A percentile compares a stretch with the other conserved stretches of the same genome.
These are phyloP conservation scores for Cercis canadensis DNA, from an alignment of 306 rosid genomes.

Conservation along the genomic window DNA sequence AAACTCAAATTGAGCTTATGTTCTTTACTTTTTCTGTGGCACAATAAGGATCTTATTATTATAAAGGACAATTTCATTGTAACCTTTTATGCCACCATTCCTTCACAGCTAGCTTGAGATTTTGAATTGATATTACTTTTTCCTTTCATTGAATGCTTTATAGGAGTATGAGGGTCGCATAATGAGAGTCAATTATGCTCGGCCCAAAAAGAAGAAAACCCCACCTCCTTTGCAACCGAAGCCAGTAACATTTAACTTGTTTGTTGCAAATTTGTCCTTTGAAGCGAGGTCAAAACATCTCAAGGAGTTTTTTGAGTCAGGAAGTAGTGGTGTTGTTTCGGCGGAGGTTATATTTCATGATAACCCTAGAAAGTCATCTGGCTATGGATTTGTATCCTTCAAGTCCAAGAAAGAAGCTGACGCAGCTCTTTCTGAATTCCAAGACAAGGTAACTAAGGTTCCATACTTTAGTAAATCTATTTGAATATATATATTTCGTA, in stretches of 20 bases:
- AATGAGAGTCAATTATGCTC: constrained; percentile 69
- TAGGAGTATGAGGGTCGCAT: constrained; percentile 82
- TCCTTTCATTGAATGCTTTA: constrained; percentile 29
- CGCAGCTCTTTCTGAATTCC: constrained; percentile 68
- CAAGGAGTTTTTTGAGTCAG: constrained; percentile 70
- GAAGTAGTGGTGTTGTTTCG: constrained; percentile 59
- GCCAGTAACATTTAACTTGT: constrained; percentile 74
- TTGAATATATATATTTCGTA: constrained; percentile 14
- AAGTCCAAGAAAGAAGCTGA: constrained; percentile 81
- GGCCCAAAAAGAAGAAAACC: constrained; percentile 55
- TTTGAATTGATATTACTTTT: not conserved
- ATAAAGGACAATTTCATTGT: too few species aligned
- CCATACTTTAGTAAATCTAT: constrained; percentile 8
- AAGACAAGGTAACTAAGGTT: constrained; percentile 74
- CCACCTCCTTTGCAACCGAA: constrained; percentile 57
- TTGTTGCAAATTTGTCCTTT: constrained; percentile 77
- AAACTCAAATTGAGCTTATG: not conserved
- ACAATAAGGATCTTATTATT: not conserved
- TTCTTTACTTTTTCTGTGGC: not conserved
- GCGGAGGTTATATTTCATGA: constrained; percentile 68
- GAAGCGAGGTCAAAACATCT: constrained; percentile 82
- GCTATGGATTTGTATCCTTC: constrained; percentile 92
- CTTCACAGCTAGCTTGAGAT: not conserved
- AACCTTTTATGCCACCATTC: not conserved
- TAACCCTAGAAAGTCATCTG: constrained; percentile 76